A percentile compares a stretch with the other conserved stretches of the same genome.
phyloP scores from a whole-genome alignment of 352 stramenopile genomes.

The Phytophthora meadii region DNA sequence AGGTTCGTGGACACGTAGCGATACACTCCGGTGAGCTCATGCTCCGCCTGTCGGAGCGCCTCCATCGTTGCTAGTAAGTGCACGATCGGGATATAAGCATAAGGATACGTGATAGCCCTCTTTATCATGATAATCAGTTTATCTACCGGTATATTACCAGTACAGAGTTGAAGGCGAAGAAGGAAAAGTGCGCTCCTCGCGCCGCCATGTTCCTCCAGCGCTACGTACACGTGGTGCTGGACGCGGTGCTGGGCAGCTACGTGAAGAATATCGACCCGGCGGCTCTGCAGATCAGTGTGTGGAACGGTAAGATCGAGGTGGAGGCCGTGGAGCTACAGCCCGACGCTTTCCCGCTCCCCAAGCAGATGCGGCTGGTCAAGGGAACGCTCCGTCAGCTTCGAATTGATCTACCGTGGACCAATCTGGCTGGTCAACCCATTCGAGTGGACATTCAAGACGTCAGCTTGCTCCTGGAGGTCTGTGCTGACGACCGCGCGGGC shows the following conservation, averaged over 20 bases:
- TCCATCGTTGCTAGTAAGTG: slow-evolving; percentile 36
- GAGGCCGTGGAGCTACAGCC: slow-evolving; percentile 82
- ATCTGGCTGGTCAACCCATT: slow-evolving; percentile 77
- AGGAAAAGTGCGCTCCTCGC: not conserved
- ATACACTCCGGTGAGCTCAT: slow-evolving; percentile 50
- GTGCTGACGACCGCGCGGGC: slow-evolving; percentile 34
- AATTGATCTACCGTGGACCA: slow-evolving; percentile 81
- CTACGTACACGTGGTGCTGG: slow-evolving; percentile 85
- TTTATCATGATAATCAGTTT: no score
- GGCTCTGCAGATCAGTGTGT: slow-evolving; percentile 85
- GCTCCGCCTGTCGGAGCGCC: slow-evolving; percentile 48
- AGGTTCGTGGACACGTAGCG: slow-evolving; percentile 57
- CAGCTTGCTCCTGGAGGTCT: slow-evolving; percentile 71
- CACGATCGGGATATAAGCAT: no score
- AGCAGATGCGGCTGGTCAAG: slow-evolving; percentile 74
- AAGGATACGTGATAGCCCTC: no score
- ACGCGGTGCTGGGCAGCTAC: slow-evolving; percentile 84
- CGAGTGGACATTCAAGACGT: slow-evolving; percentile 81
- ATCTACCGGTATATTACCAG: no score
- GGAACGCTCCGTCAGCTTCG: slow-evolving; percentile 77
- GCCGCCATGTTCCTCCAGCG: slow-evolving; percentile 78
- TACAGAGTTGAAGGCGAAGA: not conserved
- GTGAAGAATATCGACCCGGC: slow-evolving; percentile 90
- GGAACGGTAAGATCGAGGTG: slow-evolving; percentile 87
- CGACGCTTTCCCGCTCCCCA: slow-evolving; percentile 72